Evolutionary conservation across 345 rosid genomes (phyloP).

Genomic region (Arabidopsis arenosa): DNA sequence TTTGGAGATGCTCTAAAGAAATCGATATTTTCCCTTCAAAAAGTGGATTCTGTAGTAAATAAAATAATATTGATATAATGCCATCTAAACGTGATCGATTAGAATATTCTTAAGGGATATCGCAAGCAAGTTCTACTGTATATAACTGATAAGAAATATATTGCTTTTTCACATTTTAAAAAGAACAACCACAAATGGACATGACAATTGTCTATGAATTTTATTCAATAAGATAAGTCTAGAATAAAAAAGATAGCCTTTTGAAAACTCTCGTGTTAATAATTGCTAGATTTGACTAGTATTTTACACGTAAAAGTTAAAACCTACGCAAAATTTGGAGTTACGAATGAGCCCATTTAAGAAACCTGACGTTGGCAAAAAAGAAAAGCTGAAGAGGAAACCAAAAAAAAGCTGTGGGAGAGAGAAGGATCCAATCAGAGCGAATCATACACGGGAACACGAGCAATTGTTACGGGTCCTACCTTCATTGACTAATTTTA

Average conservation of each 20-base stretch:
- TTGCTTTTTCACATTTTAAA: background rate
- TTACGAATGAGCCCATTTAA: constrained; percentile 18
- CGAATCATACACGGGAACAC: constrained; percentile 17
- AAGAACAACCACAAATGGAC: background rate
- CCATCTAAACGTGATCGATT: background rate
- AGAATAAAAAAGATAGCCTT: background rate
- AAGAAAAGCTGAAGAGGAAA: constrained; percentile 9
- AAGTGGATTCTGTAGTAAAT: background rate
- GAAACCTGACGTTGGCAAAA: constrained; percentile 15
- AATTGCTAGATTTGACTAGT: constrained; percentile 26
- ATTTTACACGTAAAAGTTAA: background rate
- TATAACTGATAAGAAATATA: no score
- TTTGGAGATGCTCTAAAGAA: no score
- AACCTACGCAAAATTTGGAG: background rate
- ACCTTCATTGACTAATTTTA: constrained; percentile 1
- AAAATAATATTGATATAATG: background rate
- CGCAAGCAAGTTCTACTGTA: background rate
- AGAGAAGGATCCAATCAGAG: constrained; percentile 32
- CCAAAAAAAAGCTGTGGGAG: constrained; percentile 14
- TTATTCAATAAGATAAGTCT: background rate
- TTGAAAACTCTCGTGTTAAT: background rate
- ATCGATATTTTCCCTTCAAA: background rate
- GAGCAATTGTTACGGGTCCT: constrained; percentile 12
- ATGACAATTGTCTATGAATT: constrained; percentile 3
- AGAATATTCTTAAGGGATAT: constrained; percentile 9